phyloP scores from a whole-genome alignment of 2,329 filamentous ascomycete species.

The Lasiodiplodia sp. region DNA sequence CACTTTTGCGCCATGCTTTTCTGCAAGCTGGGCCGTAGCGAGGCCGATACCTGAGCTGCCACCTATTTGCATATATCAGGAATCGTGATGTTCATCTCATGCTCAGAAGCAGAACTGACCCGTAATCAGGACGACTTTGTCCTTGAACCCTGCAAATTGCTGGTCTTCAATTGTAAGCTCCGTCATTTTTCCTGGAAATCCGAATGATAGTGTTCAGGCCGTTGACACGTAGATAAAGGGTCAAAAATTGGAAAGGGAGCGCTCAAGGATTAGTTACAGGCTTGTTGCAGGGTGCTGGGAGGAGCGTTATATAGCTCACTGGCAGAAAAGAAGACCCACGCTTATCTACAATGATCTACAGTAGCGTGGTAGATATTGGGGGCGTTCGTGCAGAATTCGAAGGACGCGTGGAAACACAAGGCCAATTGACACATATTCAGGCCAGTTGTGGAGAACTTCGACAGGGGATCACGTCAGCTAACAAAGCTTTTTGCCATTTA shows the following conservation, averaged over 20 bases:
- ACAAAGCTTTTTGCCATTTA: neutral
- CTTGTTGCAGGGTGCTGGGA: no score
- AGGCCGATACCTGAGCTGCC: slow-evolving; percentile 68
- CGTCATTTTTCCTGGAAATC: slow-evolving; percentile 44
- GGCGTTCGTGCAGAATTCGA: neutral
- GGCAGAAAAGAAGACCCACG: neutral
- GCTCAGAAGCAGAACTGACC: slow-evolving; percentile 43
- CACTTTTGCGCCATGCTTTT: slow-evolving; percentile 63
- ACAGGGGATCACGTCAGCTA: neutral
- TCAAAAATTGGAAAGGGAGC: no score
- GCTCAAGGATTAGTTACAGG: neutral
- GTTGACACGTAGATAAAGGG: neutral
- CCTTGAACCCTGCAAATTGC: slow-evolving; percentile 54
- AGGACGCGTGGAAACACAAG: neutral
- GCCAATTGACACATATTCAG: neutral
- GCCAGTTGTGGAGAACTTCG: neutral
- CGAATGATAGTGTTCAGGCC: no score
- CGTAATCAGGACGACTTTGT: slow-evolving; percentile 61
- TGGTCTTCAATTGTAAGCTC: slow-evolving; percentile 56
- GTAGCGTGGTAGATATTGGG: neutral
- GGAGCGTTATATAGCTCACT: neutral
- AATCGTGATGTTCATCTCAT: no score
- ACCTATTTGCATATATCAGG: slow-evolving; percentile 44
- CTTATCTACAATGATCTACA: neutral
- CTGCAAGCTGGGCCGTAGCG: slow-evolving; percentile 60